Evolutionary conservation across 2,329 filamentous ascomycete species (phyloP).

Genomic region (Neonectria magnoliae): DNA sequence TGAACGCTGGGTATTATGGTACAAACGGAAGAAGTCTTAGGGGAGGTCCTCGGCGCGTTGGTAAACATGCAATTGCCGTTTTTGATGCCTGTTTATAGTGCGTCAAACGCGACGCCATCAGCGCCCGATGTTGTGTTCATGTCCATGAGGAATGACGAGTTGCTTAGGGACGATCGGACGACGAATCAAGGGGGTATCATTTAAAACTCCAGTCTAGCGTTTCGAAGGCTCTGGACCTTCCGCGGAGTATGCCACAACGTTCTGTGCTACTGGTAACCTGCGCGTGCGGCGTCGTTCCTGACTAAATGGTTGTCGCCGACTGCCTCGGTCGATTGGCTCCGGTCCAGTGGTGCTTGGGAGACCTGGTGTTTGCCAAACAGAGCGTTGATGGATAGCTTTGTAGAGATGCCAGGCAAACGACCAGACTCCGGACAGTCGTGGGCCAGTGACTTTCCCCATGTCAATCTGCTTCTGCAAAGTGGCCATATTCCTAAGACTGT

Average conservation of each 20-base stretch:
- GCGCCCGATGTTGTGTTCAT: background rate
- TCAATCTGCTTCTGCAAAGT: no score
- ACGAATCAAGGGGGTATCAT: conserved; percentile 37
- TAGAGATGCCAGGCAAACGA: no score
- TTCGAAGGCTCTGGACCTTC: background rate
- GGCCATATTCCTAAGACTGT: background rate
- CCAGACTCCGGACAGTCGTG: no score
- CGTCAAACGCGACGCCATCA: background rate
- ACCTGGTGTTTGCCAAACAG: no score
- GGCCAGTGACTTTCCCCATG: no score
- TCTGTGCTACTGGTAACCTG: background rate
- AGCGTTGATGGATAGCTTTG: no score
- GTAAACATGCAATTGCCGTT: background rate
- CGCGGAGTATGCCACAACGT: background rate
- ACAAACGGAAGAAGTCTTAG: background rate
- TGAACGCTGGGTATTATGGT: no score
- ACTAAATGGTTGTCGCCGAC: background rate
- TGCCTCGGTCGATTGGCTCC: background rate
- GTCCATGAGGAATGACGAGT: background rate
- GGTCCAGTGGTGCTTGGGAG: background rate
- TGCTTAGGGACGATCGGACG: background rate
- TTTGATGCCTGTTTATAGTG: background rate
- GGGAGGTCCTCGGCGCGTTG: no score
- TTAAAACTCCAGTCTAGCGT: conserved; percentile 17
- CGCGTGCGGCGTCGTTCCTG: background rate